Base-by-base conservation (phyloP, 345 rosid species). In the Camelina sativa region DNA sequence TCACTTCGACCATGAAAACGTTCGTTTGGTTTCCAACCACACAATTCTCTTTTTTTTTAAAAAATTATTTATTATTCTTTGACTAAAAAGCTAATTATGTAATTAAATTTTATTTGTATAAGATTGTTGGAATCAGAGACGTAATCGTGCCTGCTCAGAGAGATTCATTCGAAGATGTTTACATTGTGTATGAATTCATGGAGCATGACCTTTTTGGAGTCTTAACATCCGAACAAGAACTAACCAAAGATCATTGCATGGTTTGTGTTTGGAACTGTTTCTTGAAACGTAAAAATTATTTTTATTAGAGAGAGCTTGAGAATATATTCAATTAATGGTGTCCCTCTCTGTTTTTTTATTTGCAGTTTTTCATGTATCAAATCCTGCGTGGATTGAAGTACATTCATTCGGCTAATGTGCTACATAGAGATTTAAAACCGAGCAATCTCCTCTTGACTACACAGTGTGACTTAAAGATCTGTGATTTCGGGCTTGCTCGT, bases 1-100 rank as follows among this genome's bases (percentile, higher is more conserved):
- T 28, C 98, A 91, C 80, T 87, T 94, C 85, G 88, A 90, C 72
- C 98, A 94, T 85, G 97, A 91, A 84, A 91, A 90, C 71, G 98
- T 91, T 78, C 79, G 93, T 94, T 57, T 46, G 4, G 43, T 90
- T 74, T 65, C 30, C 30, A 28, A 28, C 56, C 30, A 41, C 53
- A 19, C 46, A 35, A 13, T 64, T 38, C 5, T 47, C 12, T 46
- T 11, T 11, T 9, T 9, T 65, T 43, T 8, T 3, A 3, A 25
- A 25, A 7, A 20, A 8, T 51, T 0, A 4, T 32, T 3, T 19
- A 6, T 37, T 15, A 15, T 0, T 48, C 7, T 7, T 13, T 22
- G 1, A 17, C 2, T 15, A 28, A 48, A 37, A 57, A 51, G 17
- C 50, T 58, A 53, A 74, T 38, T 41, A 28, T 12, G 30, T 48